phyloP scores from a whole-genome alignment of 768 basidiomycete species.

The Phylloporus rhodoxanthus region DNA sequence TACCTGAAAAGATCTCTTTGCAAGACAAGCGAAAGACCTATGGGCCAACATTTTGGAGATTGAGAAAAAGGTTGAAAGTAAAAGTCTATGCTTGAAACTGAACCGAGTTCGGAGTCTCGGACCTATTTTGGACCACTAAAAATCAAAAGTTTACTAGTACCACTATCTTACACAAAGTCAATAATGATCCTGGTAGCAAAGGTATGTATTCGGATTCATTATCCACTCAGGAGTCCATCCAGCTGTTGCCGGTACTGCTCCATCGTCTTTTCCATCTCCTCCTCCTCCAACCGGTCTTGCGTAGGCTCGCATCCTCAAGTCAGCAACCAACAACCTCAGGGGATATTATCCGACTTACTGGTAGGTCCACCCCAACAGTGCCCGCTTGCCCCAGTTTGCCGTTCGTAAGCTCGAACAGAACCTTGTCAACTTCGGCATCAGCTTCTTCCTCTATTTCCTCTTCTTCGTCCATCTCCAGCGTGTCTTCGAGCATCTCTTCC shows the following conservation, averaged over 20 bases:
- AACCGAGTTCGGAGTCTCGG: slow-evolving; percentile 11
- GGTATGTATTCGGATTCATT: slow-evolving; percentile 12
- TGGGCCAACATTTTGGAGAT: slow-evolving; percentile 49
- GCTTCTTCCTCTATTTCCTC: slow-evolving; percentile 96
- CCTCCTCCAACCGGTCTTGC: slow-evolving; percentile 64
- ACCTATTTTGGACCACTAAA: slow-evolving; percentile 4
- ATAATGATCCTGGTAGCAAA: background rate
- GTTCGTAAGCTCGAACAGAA: slow-evolving; percentile 90
- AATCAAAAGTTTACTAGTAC: background rate
- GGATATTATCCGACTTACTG: slow-evolving; percentile 46
- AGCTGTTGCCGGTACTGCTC: slow-evolving; percentile 87
- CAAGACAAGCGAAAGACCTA: slow-evolving; percentile 50
- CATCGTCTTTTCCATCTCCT: slow-evolving; percentile 83
- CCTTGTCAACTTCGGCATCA: slow-evolving; percentile 94
- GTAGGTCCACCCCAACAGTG: slow-evolving; percentile 61
- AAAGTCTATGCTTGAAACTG: slow-evolving; percentile 6
- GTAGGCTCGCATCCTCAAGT: slow-evolving; percentile 37
- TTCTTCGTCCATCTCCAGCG: slow-evolving; percentile 85
- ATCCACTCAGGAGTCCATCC: slow-evolving; percentile 70
- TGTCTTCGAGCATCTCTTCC: slow-evolving; percentile 97
- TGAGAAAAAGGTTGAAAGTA: slow-evolving; percentile 13
- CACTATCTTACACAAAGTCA: slow-evolving; percentile 7
- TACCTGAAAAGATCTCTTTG: slow-evolving; percentile 49
- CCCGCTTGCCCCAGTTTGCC: slow-evolving; percentile 91
- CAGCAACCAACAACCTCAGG: slow-evolving; percentile 1